Base-by-base conservation (phyloP, 2,329 filamentous ascomycete genomes). In the Curvularia lunata region DNA sequence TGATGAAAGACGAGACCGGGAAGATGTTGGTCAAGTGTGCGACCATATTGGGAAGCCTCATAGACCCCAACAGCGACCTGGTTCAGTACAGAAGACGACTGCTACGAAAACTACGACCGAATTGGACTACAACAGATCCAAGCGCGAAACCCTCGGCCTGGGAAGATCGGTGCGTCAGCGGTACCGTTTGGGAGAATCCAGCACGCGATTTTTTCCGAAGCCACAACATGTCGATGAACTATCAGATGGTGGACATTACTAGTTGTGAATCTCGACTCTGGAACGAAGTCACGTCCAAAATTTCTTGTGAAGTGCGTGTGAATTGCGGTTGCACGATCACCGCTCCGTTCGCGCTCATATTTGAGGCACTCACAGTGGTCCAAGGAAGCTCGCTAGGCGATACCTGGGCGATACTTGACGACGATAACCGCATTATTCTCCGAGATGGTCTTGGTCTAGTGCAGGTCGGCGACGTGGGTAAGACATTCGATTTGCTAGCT, bases 181-280 rank as follows among this genome's bases (percentile, higher is more conserved):
- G 53, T n/a, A 53, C 49, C 4, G 34, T 42, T 28, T 56, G 53
- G 54, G 28, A 52, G 18, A 45, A 52, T 3, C 48, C 54, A 8
- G 6, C n/a, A 9, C 49, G n/a, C 10, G 16, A 37, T 16, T 52
- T 25, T 19, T 21, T 52, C 12, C 46, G 49, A 23, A 23, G n/a
- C 3, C 54, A 57, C 40, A 57, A 57, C 28, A 48, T 38, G 45
- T 57, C 54, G 37, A 52, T 57, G 54, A 52, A 52, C 28, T 52
- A 52, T 27, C 42, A 25, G 10, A 48, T 57, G 54, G 4, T 28
- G 13, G 54, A 48, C 32, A n/a, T 57, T n/a, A 23, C 27, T 21
- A 48, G 37, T 21, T 57, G 43, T 8, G 49, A 48, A 19, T 52
- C 49, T 4, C 49, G 49, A 13, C 49, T 57, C 3, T 52, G 41